These are phyloP conservation scores for Falciphora oryzae DNA, from an alignment of 2,329 filamentous ascomycete species.

Conservation along the genomic window DNA sequence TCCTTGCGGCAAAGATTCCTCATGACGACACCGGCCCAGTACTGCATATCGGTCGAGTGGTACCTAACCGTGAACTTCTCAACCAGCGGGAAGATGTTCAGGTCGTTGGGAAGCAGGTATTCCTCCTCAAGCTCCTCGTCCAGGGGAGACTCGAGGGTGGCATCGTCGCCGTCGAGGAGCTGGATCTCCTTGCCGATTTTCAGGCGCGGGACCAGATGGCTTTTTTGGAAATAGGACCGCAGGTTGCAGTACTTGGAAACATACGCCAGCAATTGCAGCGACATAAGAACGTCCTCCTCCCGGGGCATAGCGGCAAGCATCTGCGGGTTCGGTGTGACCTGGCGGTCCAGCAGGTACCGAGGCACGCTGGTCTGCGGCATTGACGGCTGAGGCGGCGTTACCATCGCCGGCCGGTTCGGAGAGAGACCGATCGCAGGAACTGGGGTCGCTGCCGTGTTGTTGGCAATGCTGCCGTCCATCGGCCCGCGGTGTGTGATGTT, in stretches of 20 bases:
- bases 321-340: constrained; percentile 61
- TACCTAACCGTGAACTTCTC: constrained; percentile 97
- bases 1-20: constrained; percentile 97
- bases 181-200: constrained; percentile 84
- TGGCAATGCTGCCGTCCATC: constrained; percentile 79
- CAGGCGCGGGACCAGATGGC: constrained; percentile 85
- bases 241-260: constrained; percentile 98
- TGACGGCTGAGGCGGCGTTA: constrained; percentile 68
- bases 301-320: constrained; percentile 88
- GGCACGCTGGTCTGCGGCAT: constrained; percentile 67
- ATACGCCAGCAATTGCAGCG: constrained; percentile 90
- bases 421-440: constrained; percentile 68
- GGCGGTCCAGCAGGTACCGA: constrained; percentile 72
- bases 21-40: constrained; percentile 99
- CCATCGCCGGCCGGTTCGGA: constrained; percentile 63
- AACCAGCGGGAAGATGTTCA: constrained; percentile 96
- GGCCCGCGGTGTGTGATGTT: constrained; percentile 80
- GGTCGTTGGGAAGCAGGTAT: constrained; percentile 86
- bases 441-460: constrained; percentile 59
- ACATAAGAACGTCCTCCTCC: constrained; percentile 98
- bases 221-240: constrained; percentile 89
- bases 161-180: constrained; percentile 66
- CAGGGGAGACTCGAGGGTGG: constrained; percentile 27
- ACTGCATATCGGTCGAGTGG: constrained; percentile 96
- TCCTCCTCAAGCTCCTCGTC: constrained; percentile 68